Base-by-base conservation (phyloP, 1,139 yeast genomes). In the Hansenula lynferdii region DNA sequence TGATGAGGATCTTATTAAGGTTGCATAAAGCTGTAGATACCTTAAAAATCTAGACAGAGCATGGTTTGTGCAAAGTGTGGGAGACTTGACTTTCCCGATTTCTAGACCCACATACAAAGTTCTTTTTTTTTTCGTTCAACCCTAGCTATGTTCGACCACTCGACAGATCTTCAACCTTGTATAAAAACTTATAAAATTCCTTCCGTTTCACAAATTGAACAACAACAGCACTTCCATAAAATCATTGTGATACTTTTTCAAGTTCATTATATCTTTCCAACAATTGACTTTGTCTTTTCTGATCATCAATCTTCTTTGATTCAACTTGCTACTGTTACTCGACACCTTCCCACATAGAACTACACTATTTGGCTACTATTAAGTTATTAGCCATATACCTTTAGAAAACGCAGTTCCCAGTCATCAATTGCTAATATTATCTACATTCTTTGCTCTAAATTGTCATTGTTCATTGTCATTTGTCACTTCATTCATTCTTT, bases 351-450 rank as follows among this genome's bases (percentile, higher is more conserved):
- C n/a, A n/a, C n/a, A n/a, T n/a, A n/a, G n/a, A n/a, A n/a, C 25
- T 14, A n/a, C 16, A 6, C 3, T 29, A 9, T 16, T 16, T 16
- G 33, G 33, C 21, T 30, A 30, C 20, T 30, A 30, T 30, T 30
- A 30, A 15, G 18, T 30, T 30, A 30, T 30, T 30, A 30, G 33
- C 33, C 33, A 28, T n/a, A n/a, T n/a, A n/a, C n/a, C n/a, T n/a
- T n/a, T n/a, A n/a, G n/a, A n/a, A n/a, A n/a, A n/a, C n/a, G n/a
- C n/a, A n/a, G n/a, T n/a, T n/a, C n/a, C n/a, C n/a, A n/a, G n/a
- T n/a, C n/a, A n/a, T n/a, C n/a, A n/a, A n/a, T 28, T 28, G 23
- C 23, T 28, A 19, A 5, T 16, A 31, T 22, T 22, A 5, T 18
- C 2, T 10, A 16, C 29, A 27, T 27, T 27, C 20, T n/a, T 27